Evolutionary conservation across 345 rosid genomes (phyloP), one percentile per base, ranked within the genome.

Genomic region (Populus nigra): DNA sequence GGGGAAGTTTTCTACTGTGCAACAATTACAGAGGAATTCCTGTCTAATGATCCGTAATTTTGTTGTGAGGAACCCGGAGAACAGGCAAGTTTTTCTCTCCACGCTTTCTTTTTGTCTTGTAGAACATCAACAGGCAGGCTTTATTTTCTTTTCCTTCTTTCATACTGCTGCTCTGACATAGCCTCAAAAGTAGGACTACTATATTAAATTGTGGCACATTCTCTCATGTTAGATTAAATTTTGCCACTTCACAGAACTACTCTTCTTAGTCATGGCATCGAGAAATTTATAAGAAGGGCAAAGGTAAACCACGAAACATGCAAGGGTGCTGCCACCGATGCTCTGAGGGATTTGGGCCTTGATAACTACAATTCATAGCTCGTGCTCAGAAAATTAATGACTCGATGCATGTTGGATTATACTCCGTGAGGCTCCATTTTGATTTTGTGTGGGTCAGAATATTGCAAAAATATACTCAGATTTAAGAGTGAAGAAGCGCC

Each of bases 1-100:
- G 99, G 85, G 88, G 84, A 88, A 85, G 78, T 93, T 93, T 78
- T 95, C 98, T 68, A 69, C 75, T 74, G 89, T 91, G 29, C 91
- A 73, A 23, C 98, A 80, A 73, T 79, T 93, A 88, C 99, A 90
- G 84, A 86, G 83, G 83, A 91, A 84, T 73, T 86, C 92, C 57
- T 96, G 98, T 87, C 86, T 90, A 76, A 92, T 93, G 99, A 88
- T 93, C 80, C 90, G 98, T 31, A 96, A 96, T 87, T 92, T 96
- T 73, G 95, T 82, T 65, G 98, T 75, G 20, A 85, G 99, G 81
- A 93, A 89, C 85, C 88, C 89, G 18, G 98, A 91, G 82, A 96
- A 91, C 89, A 92, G 97, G 99, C 86, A 79, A 83, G 83, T 77
- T 20, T 33, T n/a, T 2, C 12, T 18, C 8, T 71, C 47, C 25